These are phyloP conservation scores for Suhomyces choctaworum DNA, from an alignment of 1,139 yeast species.

Conservation along the genomic window DNA sequence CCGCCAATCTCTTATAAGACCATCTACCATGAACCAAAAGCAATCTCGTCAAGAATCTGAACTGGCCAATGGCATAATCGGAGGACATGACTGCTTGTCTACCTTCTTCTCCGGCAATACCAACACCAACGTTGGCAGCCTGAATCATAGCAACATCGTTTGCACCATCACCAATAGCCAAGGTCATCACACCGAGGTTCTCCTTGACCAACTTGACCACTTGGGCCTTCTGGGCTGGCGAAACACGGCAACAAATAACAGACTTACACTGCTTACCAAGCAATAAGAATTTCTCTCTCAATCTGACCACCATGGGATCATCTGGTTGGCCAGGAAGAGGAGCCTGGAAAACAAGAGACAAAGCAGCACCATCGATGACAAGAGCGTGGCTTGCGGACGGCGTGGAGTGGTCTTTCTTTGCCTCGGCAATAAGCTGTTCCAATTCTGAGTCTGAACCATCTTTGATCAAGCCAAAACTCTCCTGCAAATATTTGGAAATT, in stretches of 20 bases:
- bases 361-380: slow-evolving; percentile 58
- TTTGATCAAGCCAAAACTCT: slow-evolving; percentile 38
- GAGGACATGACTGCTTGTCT: slow-evolving; percentile 69
- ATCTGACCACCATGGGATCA: slow-evolving; percentile 16
- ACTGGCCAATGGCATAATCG: slow-evolving; percentile 67
- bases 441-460: slow-evolving; percentile 27
- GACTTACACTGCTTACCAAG: slow-evolving; percentile 61
- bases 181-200: slow-evolving; percentile 56
- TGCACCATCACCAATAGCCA: slow-evolving; percentile 69
- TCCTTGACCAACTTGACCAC: slow-evolving; percentile 56
- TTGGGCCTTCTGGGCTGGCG: slow-evolving; percentile 63
- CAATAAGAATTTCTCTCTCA: slow-evolving; percentile 46
- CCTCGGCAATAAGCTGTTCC: slow-evolving; percentile 38
- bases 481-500: slow-evolving; percentile 40
- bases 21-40: slow-evolving; percentile 64
- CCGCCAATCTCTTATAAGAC: slow-evolving; percentile 63
- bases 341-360: slow-evolving; percentile 39
- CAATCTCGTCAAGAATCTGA: slow-evolving; percentile 54
- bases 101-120: slow-evolving; percentile 71
- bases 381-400: slow-evolving; percentile 51
- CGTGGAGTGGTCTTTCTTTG: slow-evolving; percentile 50
- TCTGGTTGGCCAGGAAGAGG: slow-evolving; percentile 15
- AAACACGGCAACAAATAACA: slow-evolving; percentile 64
- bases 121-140: slow-evolving; percentile 65
- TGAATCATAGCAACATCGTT: slow-evolving; percentile 72